Base-by-base conservation (phyloP, 345 rosid species). In the Microthlaspi erraticum region DNA sequence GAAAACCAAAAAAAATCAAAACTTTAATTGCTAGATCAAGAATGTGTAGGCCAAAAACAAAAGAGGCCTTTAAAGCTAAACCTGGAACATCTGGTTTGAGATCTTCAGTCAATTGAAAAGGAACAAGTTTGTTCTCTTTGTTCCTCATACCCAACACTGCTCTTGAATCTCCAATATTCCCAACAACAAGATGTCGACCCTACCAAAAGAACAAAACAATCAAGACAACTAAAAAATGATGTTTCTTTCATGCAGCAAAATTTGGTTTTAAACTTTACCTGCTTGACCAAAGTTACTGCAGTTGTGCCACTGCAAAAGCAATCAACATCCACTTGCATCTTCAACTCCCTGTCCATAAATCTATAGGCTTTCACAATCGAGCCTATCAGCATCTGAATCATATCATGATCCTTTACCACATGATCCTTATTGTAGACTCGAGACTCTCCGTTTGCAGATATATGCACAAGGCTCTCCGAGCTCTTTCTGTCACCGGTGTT, bases 71-170 rank as follows among this genome's bases (percentile, higher is more conserved):
- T n/a, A n/a, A n/a, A n/a, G n/a, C n/a, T n/a, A n/a, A n/a, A n/a
- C 98, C 86, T 76, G 98, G 98, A 61, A 93, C 85, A 87, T 93
- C 92, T 66, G 98, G 98, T 86, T 91, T 93, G 86, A 88, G 83
- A 82, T 93, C 98, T 74, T 87, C 84, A 14, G 98, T 93, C 81
- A 93, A 66, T 29, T 93, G 98, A 56, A 85, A 56, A 44, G 98
- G 88, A 74, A 82, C 76, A 80, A 93, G 82, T 46, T 82, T 78
- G 66, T 91, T 66, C 7, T 90, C 88, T 62, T 80, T 69, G 70
- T 83, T 88, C 80, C 97, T 86, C n/a, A 78, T 80, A 58, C 88
- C 98, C 63, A 93, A 71, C 51, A 93, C 86, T 38, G 97, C 98
- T 80, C 98, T 86, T 41, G 98, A 93, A 74, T 93, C 98, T 1